phyloP scores from a whole-genome alignment of 2,329 filamentous ascomycete genomes.

The Colletotrichum chlorophyti region DNA sequence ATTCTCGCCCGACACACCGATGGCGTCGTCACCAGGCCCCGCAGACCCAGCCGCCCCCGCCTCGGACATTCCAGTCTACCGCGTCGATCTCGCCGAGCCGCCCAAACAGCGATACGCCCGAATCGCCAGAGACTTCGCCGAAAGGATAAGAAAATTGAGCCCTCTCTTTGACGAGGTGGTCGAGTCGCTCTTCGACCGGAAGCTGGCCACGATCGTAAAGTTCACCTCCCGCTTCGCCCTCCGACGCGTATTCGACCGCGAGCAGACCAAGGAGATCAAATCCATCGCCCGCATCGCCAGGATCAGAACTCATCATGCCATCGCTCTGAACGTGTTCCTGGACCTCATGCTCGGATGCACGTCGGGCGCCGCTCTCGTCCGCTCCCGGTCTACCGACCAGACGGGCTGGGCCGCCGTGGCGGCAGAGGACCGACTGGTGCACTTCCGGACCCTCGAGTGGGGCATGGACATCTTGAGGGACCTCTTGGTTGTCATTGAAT shows the following conservation, averaged over 20 bases:
- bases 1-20: too few species aligned
- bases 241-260: conserved; percentile 53
- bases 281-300: conserved; percentile 58
- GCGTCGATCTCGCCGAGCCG: conserved; percentile 61
- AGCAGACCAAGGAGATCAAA: conserved; percentile 64
- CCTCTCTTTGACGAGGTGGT: conserved; percentile 59
- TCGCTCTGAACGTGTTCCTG: conserved; percentile 65
- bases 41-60: background rate
- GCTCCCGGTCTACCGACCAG: too few species aligned
- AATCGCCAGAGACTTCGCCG: conserved; percentile 52
- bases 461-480: conserved; percentile 56
- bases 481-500: conserved; percentile 60
- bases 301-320: conserved; percentile 61
- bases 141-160: conserved; percentile 48
- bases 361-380: conserved; percentile 45
- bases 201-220: conserved; percentile 36
- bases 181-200: conserved; percentile 29
- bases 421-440: conserved; percentile 50
- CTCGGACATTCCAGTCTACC: conserved; percentile 21
- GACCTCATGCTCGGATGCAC: conserved; percentile 70
- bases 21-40: too few species aligned
- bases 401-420: background rate
- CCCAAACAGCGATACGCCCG: conserved; percentile 58
- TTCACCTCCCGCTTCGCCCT: conserved; percentile 52
- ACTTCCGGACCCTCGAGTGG: conserved; percentile 63